These are phyloP conservation scores for Aechmea fasciata DNA, from an alignment of 176 grass and related monocot species.

Conservation along the genomic window DNA sequence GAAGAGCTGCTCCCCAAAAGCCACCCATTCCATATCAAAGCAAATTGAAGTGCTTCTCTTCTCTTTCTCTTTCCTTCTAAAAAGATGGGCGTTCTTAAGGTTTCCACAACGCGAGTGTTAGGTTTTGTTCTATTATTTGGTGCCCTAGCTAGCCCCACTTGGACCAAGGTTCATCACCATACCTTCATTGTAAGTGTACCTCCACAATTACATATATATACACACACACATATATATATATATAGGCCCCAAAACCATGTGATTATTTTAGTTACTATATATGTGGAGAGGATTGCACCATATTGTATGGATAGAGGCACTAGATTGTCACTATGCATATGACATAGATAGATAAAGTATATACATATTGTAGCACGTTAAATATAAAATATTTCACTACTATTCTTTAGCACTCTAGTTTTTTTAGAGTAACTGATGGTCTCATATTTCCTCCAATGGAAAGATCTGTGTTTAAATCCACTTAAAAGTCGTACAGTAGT, in stretches of 20 bases:
- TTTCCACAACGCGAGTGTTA: slow-evolving; percentile 11
- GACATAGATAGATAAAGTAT: no score
- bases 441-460: no score
- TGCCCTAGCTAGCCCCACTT: slow-evolving; percentile 1
- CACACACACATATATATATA: background rate
- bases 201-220: background rate
- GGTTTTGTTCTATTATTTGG: slow-evolving; percentile 9
- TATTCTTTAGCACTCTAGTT: no score
- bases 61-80: background rate
- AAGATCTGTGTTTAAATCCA: no score
- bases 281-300: no score
- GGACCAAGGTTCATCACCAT: slow-evolving; percentile 12
- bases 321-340: no score
- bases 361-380: no score
- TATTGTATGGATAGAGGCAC: no score
- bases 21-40: background rate
- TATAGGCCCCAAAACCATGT: background rate
- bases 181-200: slow-evolving; percentile 28
- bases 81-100: slow-evolving; percentile 13
- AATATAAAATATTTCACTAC: no score
- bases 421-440: no score
- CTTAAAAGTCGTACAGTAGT: no score
- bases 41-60: slow-evolving; percentile 1
- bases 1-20: background rate
- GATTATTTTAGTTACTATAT: background rate